Percentiles rank a stretch among this genome's conserved stretches.
Conservation (phyloP, 306 rosid species). For the Cicer bijugum region DNA sequence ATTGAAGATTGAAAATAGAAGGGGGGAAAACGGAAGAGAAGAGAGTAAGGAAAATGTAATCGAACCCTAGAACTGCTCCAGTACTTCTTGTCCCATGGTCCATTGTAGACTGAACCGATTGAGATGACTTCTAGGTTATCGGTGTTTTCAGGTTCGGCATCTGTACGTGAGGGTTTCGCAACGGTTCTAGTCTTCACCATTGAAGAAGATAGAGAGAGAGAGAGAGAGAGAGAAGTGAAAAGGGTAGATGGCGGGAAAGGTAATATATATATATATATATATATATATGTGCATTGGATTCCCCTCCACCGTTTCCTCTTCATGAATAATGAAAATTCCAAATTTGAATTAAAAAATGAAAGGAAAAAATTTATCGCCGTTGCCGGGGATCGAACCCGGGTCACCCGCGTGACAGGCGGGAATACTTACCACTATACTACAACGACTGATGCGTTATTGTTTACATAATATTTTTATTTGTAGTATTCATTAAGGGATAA, state of each 20-base stretch:
- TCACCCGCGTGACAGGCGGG: no score
- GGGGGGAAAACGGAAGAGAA: background rate
- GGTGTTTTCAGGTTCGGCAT: slow-evolving; percentile 37
- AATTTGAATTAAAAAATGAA: background rate
- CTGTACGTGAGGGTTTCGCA: slow-evolving; percentile 39
- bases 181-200: slow-evolving; percentile 46
- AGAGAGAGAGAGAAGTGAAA: background rate
- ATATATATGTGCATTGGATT: background rate
- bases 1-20: background rate
- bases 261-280: background rate
- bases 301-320: background rate
- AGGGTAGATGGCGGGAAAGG: slow-evolving; percentile 37
- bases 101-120: slow-evolving; percentile 76
- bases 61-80: slow-evolving; percentile 96
- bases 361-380: background rate
- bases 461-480: no score
- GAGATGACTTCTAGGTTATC: slow-evolving; percentile 78
- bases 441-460: background rate
- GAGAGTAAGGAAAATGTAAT: slow-evolving; percentile 9
- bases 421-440: slow-evolving; percentile 8
- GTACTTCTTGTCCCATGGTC: slow-evolving; percentile 88
- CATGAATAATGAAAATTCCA: background rate
- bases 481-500: fast-evolving
- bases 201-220: background rate
- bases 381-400: slow-evolving; percentile 13